Evolutionary conservation across 306 rosid genomes (phyloP), one percentile per base, ranked within the genome.

Genomic region (Castanea crenata): DNA sequence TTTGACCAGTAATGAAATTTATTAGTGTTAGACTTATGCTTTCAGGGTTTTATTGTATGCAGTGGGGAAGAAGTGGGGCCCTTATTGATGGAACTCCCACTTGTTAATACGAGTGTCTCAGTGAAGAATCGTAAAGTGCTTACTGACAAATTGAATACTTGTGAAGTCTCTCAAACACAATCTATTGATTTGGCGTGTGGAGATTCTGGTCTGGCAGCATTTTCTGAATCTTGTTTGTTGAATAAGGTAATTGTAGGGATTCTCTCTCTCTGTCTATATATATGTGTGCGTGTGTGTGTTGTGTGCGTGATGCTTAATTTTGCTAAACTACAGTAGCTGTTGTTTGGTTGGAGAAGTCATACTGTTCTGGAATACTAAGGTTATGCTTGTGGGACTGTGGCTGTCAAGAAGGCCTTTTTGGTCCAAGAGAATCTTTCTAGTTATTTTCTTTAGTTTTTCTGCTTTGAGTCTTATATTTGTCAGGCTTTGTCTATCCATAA

Each of bases 61-160:
- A 91, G 99, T 83, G 99, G 99, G 72, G 78, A 86, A 71, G 92
- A 90, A 83, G 87, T 88, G 16, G 96, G 96, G 31, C 94, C 90
- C 16, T 74, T 90, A 79, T 19, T 75, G 80, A 69, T 90, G 85
- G 86, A 91, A 75, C 87, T 74, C 80, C 92, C 94, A 3, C 74
- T 21, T 81, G 81, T 59, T 46, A 74, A 34, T 74, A 74, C 69
- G 14, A 83, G 83, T 61, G 76, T 71, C 62, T 79, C 79, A 38
- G 70, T 44, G 31, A 86, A 82, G 78, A 86, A 85, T 7, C 68
- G 69, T 41, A 77, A 74, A 58, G 41, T 69, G 79, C 84, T 77
- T 57, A 61, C 76, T 80, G 82, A 78, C 58, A 76, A 78, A 25
- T 79, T 74, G 27, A 81, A 75, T 81, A 75, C 61, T 71, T 67